Evolutionary conservation across 306 rosid genomes (phyloP), one percentile per base, ranked within the genome.

Genomic region (Cyamopsis tetragonoloba): DNA sequence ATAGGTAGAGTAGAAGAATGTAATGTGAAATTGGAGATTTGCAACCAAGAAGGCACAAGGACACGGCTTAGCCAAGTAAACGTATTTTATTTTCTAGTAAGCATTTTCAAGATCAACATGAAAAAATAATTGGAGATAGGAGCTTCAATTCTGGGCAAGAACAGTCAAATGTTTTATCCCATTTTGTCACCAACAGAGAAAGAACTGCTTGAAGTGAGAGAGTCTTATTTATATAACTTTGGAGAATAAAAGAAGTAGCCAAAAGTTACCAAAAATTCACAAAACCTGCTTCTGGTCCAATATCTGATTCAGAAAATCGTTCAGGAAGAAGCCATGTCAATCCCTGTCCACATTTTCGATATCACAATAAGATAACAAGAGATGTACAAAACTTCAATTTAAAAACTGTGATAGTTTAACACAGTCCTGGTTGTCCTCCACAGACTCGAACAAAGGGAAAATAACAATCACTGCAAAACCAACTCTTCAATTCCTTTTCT

Each of bases 241-340:
- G 66, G 31, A 71, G 71, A 73, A 77, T 60, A 62, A 72, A 71
- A 82, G 79, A 83, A 82, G 89, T 56, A 76, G 84, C 82, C 82
- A 83, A 83, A 84, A 70, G 90, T 83, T 85, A 88, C 85, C 91
- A 90, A 86, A 89, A 74, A 47, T 89, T 86, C 97, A 90, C 89
- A 83, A 93, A 83, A 93, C 99, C 97, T 93, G 99, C 97, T 93
- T 93, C 99, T 75, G 99, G 99, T 71, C 88, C 99, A 77, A 93
- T 93, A 78, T 93, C 99, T 73, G 99, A 90, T 44, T 84, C 85
- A 15, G 99, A 93, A 79, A 93, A 93, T 15, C 97, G 84, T 76
- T 93, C 99, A 0, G 97, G 97, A 74, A 93, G 88, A 88, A 93
- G 88, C 97, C 97, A 93, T 12, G 99, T 90, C 83, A 90, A 54